A percentile compares a stretch with the other conserved stretches of the same genome.
Evolutionary conservation across 371 early-diverging fungal genomes (phyloP).

Genomic region (Mortierella polycephala): DNA sequence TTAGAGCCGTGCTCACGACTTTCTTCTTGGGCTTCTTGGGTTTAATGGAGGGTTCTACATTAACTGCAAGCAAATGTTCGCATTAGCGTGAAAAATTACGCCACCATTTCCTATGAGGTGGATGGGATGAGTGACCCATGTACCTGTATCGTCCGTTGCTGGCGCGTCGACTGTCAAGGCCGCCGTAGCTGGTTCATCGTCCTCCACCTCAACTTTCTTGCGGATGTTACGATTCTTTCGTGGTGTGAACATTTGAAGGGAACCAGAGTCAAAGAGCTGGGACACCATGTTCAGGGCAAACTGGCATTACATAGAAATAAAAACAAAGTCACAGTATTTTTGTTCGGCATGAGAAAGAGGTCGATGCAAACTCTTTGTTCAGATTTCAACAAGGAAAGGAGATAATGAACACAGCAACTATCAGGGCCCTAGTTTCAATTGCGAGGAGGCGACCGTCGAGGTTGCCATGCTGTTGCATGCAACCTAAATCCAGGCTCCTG

Average conservation of each 20-base stretch:
- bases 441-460: constrained; percentile 9
- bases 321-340: no score
- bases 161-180: neutral
- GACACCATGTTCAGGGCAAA: neutral
- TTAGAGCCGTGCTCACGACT: constrained; percentile 22
- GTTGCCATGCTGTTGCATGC: constrained; percentile 2
- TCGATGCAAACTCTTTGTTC: no score
- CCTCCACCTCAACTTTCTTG: constrained; percentile 38
- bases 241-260: constrained; percentile 41
- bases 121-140: no score
- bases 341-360: no score
- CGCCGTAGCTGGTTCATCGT: constrained; percentile 4
- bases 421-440: constrained; percentile 3
- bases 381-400: neutral
- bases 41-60: constrained; percentile 14
- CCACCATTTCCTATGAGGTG: neutral
- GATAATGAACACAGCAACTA: constrained; percentile 13
- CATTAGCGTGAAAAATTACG: neutral
- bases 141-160: constrained; percentile 7
- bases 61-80: neutral
- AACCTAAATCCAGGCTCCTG: constrained; percentile 1
- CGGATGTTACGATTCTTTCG: constrained; percentile 41
- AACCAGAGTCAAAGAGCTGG: neutral
- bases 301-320: no score
- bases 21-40: constrained; percentile 44